Base-by-base conservation (phyloP, 768 basidiomycete species). In the Hypholoma fasciculare region DNA sequence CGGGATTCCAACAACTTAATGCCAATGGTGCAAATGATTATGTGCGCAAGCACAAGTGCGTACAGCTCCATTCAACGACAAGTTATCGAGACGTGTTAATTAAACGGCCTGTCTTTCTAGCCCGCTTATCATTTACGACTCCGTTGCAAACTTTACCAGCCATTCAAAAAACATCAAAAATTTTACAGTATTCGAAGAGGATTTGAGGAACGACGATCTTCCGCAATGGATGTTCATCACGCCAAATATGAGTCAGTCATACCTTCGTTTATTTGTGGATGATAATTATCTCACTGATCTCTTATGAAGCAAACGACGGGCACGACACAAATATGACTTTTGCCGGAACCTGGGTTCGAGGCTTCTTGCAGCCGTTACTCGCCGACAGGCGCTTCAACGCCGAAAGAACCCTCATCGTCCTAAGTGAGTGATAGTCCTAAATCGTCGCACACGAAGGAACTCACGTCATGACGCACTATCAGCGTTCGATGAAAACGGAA, bases 221-320 rank as follows among this genome's bases (percentile, higher is more conserved):
- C 79, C 85, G 11, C 85, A 87, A 54, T 88, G 85, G 83, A 61
- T 75, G 8, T 87, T 83, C 61, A 73, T 88, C 53, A 87, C 87
- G 1, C 87, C 87, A 12, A 88, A 88, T 67, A 72, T 84, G 62
- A 62, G 71, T 69, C 23, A n/a, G 58, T 43, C 26, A 38, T 16
- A 36, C 58, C 23, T 46, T 43, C 48, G 3, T 39, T 64, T 50
- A 11, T 19, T 49, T 7, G 0, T 27, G 2, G 30, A 11, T 16
- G 12, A 40, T 47, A n/a, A 23, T 23, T n/a, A 58, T 26, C 30
- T 19, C 40, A 5, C 26, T 49, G n/a, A 34, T 7, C 30, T 6
- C 11, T 16, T 44, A 75, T 23, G 23, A 23, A 23, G 72, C 76
- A 49, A 78, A 87, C 63, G 86, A 86, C 61, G 85, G 72, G 1